Percentiles rank a stretch among this genome's conserved stretches.
Evolutionary conservation across 2,329 filamentous ascomycete genomes (phyloP).

Genomic region (Phyllosticta capitalensis): DNA sequence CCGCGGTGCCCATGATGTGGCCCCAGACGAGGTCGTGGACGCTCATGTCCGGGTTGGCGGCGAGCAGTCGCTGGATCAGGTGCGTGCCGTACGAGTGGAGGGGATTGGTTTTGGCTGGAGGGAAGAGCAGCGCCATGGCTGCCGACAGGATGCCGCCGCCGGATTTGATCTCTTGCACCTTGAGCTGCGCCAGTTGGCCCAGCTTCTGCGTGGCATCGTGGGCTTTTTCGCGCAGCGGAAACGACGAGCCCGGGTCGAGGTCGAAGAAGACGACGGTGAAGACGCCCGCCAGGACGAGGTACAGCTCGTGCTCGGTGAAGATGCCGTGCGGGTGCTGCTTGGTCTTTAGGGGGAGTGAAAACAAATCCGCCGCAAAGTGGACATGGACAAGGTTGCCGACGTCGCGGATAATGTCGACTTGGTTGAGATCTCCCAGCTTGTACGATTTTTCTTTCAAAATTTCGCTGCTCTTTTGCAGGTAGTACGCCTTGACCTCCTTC

Average conservation of each 20-base stretch:
- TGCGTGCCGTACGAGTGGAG: conserved; percentile 46
- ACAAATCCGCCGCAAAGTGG: conserved; percentile 46
- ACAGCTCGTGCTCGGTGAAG: conserved; percentile 46
- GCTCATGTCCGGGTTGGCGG: conserved; percentile 30
- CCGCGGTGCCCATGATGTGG: conserved; percentile 49
- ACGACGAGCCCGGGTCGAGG: conserved; percentile 42
- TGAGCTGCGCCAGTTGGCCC: conserved; percentile 40
- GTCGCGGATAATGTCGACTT: conserved; percentile 60
- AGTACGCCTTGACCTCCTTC: conserved; percentile 57
- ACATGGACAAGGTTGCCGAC: conserved; percentile 46
- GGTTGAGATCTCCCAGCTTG: conserved; percentile 50
- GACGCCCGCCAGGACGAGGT: conserved; percentile 43
- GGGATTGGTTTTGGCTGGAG: conserved; percentile 25
- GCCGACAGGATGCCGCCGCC: conserved; percentile 33
- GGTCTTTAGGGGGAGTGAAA: conserved; percentile 47
- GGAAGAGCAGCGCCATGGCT: conserved; percentile 31
- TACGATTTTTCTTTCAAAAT: conserved; percentile 58
- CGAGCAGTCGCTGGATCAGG: conserved; percentile 45
- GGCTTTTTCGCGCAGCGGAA: conserved; percentile 42
- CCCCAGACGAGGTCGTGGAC: conserved; percentile 46
- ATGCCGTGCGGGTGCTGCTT: conserved; percentile 40
- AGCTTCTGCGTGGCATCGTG: conserved; percentile 39
- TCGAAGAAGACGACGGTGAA: conserved; percentile 48
- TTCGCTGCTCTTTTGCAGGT: conserved; percentile 50
- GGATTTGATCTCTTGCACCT: conserved; percentile 37